phyloP scores from a whole-genome alignment of 306 rosid species.

The Casuarina glauca region DNA sequence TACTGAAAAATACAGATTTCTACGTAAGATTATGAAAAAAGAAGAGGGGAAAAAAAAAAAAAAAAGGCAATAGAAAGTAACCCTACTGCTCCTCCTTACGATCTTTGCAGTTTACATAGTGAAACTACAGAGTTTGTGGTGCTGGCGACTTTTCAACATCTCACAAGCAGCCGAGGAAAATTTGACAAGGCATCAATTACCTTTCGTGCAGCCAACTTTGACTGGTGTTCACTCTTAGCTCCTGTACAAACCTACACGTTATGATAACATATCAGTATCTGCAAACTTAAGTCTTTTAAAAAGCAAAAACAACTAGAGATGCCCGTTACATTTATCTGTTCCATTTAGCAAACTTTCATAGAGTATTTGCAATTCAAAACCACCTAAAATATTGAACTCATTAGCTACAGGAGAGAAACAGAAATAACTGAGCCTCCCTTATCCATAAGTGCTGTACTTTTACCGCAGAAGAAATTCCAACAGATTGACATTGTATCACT shows the following conservation, averaged over 20 bases:
- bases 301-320: not conserved
- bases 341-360: not conserved
- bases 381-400: not conserved
- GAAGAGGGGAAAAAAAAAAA: not conserved
- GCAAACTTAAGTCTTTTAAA: not conserved
- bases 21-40: slow-evolving; percentile 20
- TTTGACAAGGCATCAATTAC: slow-evolving; percentile 30
- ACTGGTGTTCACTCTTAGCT: slow-evolving; percentile 90
- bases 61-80: not conserved
- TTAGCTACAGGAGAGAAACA: not conserved
- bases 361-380: not conserved
- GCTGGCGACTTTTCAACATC: not conserved
- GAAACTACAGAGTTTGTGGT: not conserved
- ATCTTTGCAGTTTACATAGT: too few relatives aligned
- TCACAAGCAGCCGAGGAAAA: not conserved
- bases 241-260: slow-evolving; percentile 86
- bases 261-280: slow-evolving; percentile 2
- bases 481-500: not conserved
- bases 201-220: slow-evolving; percentile 96
- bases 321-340: not conserved
- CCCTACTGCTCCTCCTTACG: not conserved
- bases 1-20: slow-evolving; percentile 49
- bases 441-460: not conserved
- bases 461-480: not conserved
- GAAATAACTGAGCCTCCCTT: not conserved